phyloP scores from a whole-genome alignment of 2,329 filamentous ascomycete genomes.

The Kalmusia sp. region DNA sequence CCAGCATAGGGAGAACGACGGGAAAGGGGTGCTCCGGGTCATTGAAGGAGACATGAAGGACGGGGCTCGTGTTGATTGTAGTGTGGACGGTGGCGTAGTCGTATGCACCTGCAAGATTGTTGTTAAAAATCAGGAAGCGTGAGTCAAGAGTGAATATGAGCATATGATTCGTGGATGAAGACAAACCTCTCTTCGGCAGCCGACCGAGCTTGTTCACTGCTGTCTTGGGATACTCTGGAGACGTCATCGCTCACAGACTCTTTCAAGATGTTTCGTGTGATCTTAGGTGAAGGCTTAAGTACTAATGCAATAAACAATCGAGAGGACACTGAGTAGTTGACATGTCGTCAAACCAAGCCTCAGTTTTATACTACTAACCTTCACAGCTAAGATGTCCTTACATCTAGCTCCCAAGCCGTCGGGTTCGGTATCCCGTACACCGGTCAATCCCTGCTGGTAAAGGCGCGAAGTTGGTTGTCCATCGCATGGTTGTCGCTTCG shows the following conservation, averaged over 20 bases:
- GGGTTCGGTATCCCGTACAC: too few relatives aligned
- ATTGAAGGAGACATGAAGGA: slow-evolving; percentile 46
- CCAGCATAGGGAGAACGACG: slow-evolving; percentile 48
- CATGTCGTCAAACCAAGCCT: slow-evolving; percentile 6
- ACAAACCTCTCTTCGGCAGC: slow-evolving; percentile 34
- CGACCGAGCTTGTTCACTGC: slow-evolving; percentile 37
- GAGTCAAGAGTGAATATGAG: not conserved
- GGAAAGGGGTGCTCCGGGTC: slow-evolving; percentile 62
- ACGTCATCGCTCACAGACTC: not conserved
- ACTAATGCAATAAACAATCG: too few relatives aligned
- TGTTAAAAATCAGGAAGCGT: not conserved
- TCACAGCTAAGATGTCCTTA: not conserved
- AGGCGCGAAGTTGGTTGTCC: not conserved
- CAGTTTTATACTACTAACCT: slow-evolving; percentile 7
- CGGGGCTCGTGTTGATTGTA: slow-evolving; percentile 38
- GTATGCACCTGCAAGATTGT: slow-evolving; percentile 31
- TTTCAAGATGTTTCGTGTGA: too few relatives aligned
- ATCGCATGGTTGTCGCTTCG: not conserved
- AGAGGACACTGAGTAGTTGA: not conserved
- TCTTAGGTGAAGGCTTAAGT: too few relatives aligned
- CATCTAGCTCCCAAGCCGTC: too few relatives aligned
- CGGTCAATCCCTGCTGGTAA: not conserved
- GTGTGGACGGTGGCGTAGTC: slow-evolving; percentile 44
- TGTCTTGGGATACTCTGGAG: slow-evolving; percentile 29
- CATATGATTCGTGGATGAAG: not conserved